A percentile compares a stretch with the other conserved stretches of the same genome.
Evolutionary conservation across 495 filamentous ascomycete species (phyloP).

Genomic region (Xylaria acuta): DNA sequence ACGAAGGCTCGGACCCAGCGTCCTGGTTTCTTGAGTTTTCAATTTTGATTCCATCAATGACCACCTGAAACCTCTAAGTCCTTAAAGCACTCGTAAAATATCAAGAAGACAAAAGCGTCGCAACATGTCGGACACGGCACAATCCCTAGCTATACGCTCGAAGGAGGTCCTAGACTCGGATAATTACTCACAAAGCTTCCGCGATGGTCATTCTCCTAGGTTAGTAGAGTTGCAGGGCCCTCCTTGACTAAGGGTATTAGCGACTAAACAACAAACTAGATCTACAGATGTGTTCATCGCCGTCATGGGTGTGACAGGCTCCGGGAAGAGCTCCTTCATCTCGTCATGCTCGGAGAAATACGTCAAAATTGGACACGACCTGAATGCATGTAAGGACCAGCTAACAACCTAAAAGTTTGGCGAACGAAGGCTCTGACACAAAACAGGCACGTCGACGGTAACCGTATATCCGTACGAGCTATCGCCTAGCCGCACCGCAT

Average conservation of each 20-base stretch:
- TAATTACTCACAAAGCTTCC: neutral
- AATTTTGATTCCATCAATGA: too few relatives aligned
- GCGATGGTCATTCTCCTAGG: neutral
- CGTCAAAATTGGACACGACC: conserved; percentile 32
- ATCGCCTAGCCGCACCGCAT: neutral
- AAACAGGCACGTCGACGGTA: conserved; percentile 8
- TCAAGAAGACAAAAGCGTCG: neutral
- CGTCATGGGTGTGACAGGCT: conserved; percentile 54
- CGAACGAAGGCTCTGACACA: neutral
- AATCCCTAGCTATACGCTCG: neutral
- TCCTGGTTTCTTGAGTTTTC: too few relatives aligned
- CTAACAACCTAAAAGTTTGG: neutral
- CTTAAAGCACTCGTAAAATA: neutral
- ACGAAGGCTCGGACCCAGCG: too few relatives aligned
- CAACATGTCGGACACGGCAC: neutral
- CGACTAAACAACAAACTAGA: neutral
- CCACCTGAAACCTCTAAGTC: neutral
- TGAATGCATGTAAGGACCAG: conserved; percentile 30
- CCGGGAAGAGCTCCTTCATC: conserved; percentile 52
- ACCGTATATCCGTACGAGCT: neutral
- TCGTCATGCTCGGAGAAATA: conserved; percentile 33
- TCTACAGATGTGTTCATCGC: conserved; percentile 38
- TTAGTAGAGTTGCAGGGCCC: neutral
- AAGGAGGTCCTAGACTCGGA: neutral
- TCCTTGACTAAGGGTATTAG: neutral